A percentile compares a stretch with the other conserved stretches of the same genome.
Evolutionary conservation across 768 basidiomycete genomes (phyloP).

Genomic region (Phlebiopsis gigantea): DNA sequence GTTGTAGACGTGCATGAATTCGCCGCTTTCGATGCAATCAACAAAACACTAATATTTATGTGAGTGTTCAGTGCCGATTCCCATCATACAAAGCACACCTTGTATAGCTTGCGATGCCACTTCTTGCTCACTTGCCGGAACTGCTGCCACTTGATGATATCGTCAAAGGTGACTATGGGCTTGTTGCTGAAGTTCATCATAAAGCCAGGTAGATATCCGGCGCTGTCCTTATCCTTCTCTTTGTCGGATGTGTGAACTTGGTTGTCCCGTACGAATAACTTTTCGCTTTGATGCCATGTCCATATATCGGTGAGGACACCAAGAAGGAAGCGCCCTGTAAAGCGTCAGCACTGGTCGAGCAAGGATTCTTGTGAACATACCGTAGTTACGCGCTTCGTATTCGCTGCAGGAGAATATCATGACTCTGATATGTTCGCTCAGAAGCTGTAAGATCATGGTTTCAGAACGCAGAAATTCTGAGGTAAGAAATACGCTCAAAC

Average conservation of each 20-base stretch:
- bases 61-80: not conserved
- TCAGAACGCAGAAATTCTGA: not conserved
- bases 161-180: slow-evolving; percentile 36
- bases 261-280: slow-evolving; percentile 66
- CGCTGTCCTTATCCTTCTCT: slow-evolving; percentile 51
- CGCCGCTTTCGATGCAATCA: slow-evolving; percentile 78
- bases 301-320: slow-evolving; percentile 74
- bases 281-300: slow-evolving; percentile 77
- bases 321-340: slow-evolving; percentile 76
- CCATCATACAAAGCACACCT: slow-evolving; percentile 38
- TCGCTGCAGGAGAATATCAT: slow-evolving; percentile 92
- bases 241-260: slow-evolving; percentile 29
- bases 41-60: slow-evolving; percentile 55
- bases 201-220: slow-evolving; percentile 64
- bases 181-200: slow-evolving; percentile 48
- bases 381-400: slow-evolving; percentile 93
- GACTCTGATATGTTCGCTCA: slow-evolving; percentile 78
- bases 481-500: slow-evolving; percentile 31
- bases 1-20: slow-evolving; percentile 98
- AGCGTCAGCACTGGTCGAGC: slow-evolving; percentile 2
- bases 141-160: slow-evolving; percentile 61
- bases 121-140: slow-evolving; percentile 73
- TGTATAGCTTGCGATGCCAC: slow-evolving; percentile 75
- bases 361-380: slow-evolving; percentile 34
- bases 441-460: slow-evolving; percentile 48